Evolutionary conservation across 2,329 filamentous ascomycete species (phyloP).

Genomic region (Paecilomyces sp.): DNA sequence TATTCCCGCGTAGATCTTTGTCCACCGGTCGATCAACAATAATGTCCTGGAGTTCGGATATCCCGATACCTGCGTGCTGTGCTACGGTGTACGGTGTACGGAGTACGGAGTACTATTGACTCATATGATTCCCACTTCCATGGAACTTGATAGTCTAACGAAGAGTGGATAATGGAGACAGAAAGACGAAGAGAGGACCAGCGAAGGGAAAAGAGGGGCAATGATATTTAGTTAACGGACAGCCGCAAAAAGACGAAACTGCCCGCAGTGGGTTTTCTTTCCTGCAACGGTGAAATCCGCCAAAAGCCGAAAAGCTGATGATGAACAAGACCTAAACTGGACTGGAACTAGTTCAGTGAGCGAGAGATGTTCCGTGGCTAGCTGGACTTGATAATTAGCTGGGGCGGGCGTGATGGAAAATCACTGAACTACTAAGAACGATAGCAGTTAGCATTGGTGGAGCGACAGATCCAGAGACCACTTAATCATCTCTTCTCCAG

Average conservation of each 20-base stretch:
- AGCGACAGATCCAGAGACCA: no score
- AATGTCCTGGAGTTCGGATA: no score
- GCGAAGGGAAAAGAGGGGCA: not conserved
- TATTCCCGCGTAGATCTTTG: not conserved
- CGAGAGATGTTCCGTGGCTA: not conserved
- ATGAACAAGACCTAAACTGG: not conserved
- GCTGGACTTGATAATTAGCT: no score
- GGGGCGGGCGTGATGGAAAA: no score
- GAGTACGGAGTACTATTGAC: no score
- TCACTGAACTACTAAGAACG: no score
- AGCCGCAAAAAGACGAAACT: not conserved
- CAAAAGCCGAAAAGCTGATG: not conserved
- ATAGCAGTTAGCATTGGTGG: no score
- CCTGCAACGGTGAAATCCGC: not conserved
- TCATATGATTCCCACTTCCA: not conserved
- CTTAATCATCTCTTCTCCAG: no score
- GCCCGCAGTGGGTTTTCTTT: not conserved
- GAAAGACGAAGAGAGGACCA: not conserved
- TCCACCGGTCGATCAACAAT: not conserved
- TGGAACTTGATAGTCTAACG: not conserved
- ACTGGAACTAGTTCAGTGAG: not conserved
- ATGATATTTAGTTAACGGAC: not conserved
- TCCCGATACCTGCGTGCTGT: no score
- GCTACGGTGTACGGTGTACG: no score
- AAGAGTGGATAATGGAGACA: not conserved